A percentile compares a stretch with the other conserved stretches of the same genome.
phyloP scores from a whole-genome alignment of 2,329 filamentous ascomycete species.

The Exophiala calicioides region DNA sequence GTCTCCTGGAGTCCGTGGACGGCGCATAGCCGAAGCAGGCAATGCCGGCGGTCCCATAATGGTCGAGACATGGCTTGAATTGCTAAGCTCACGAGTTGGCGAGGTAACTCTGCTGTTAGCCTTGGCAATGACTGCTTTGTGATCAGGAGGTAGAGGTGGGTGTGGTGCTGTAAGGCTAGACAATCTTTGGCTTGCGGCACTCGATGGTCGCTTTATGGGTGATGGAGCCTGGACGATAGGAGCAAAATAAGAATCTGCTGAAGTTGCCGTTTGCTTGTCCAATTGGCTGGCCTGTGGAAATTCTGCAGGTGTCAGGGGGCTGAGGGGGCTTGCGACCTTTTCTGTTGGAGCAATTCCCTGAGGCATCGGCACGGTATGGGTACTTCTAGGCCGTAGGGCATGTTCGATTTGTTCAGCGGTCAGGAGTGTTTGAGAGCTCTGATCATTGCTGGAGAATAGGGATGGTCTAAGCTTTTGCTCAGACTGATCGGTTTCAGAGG shows the following conservation, averaged over 20 bases:
- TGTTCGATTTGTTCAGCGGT: constrained; percentile 81
- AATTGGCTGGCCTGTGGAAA: not conserved
- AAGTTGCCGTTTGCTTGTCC: not conserved
- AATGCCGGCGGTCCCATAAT: constrained; percentile 82
- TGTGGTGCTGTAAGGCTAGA: constrained; percentile 45
- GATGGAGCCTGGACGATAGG: constrained; percentile 28
- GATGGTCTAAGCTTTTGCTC: constrained; percentile 14
- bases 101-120: constrained; percentile 62
- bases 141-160: constrained; percentile 78
- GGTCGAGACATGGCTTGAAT: constrained; percentile 16
- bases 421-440: constrained; percentile 77
- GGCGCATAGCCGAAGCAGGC: constrained; percentile 73
- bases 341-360: constrained; percentile 37
- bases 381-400: constrained; percentile 53
- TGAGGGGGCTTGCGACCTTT: constrained; percentile 11
- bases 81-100: constrained; percentile 21
- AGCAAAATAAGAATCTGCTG: constrained; percentile 1
- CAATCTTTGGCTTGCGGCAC: constrained; percentile 66
- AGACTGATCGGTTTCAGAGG: not conserved
- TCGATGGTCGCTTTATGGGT: constrained; percentile 63
- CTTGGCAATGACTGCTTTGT: constrained; percentile 80
- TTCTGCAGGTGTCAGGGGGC: constrained; percentile 22
- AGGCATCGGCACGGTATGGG: constrained; percentile 37
- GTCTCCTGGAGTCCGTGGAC: constrained; percentile 64
- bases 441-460: constrained; percentile 60